Evolutionary conservation across 768 basidiomycete genomes (phyloP), one percentile per base, ranked within the genome.

Genomic region (Crepidotus variabilis): DNA sequence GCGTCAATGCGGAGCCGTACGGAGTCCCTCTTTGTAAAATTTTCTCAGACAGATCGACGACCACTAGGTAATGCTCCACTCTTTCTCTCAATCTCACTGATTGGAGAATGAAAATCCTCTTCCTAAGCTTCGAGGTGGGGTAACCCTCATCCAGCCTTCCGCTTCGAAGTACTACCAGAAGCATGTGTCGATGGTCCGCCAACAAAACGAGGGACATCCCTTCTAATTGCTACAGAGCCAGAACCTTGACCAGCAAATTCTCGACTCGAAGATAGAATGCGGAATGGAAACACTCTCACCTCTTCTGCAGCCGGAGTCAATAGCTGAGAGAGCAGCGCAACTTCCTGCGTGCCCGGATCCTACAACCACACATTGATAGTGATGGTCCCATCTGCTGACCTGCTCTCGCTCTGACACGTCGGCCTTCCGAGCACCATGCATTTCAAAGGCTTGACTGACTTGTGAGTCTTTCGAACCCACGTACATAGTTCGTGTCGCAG

Each of bases 281-380:
- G 35, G 16, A 36, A 43, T 43, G 39, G 39, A 43, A 43, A 43
- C 9, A 8, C 39, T 43, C 67, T 60, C 58, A 75, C 78, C 77
- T 67, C 77, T 76, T 50, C 68, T 71, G 67, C 84, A 84, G 39
- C 86, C 86, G 50, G 80, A 69, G 59, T 87, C 82, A 46, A 71
- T 72, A 13, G 86, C 85, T 50, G 84, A 73, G 45, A 85, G 71
- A 0, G 86, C 86, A 6, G 86, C 85, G 57, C 80, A 85, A 60
- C 81, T 82, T 23, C 85, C 86, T 52, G 86, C 86, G 64, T 88
- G 81, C 18, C 86, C 85, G 22, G 85, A 81, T 13, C 86, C 85
- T 14, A 88, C 72, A 43, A 88, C 75, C 60, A 88, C 73, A 61
- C 82, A 85, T 62, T 87, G 85, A 62, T 72, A 78, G 24, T 49